These are phyloP conservation scores for Steccherinum ochraceum DNA, from an alignment of 768 basidiomycete genomes.

Conservation along the genomic window DNA sequence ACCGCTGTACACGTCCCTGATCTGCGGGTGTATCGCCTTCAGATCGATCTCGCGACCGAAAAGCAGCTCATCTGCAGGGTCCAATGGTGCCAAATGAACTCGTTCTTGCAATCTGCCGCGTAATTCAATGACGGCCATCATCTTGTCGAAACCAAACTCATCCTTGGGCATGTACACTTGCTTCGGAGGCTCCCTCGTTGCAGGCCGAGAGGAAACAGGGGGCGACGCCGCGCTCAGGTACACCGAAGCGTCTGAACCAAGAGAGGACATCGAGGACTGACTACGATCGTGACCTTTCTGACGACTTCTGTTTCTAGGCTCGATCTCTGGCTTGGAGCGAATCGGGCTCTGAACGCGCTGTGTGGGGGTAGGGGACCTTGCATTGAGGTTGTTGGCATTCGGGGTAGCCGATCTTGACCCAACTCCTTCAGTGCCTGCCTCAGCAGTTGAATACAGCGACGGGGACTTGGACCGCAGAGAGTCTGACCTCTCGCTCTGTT, in stretches of 20 bases:
- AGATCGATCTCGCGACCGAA: constrained; percentile 63
- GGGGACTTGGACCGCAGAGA: constrained; percentile 29
- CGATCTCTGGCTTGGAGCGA: not conserved
- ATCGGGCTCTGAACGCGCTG: constrained; percentile 21
- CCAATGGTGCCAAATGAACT: constrained; percentile 33
- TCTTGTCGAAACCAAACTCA: constrained; percentile 80
- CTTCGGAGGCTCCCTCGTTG: constrained; percentile 26
- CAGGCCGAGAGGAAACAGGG: constrained; percentile 7
- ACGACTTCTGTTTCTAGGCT: not conserved
- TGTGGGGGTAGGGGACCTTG: constrained; percentile 13
- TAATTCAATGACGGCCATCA: constrained; percentile 85
- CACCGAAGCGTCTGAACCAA: constrained; percentile 57
- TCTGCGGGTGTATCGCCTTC: constrained; percentile 60
- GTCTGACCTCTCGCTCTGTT: constrained; percentile 18
- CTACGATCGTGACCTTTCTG: constrained; percentile 36
- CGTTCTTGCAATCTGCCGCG: constrained; percentile 36
- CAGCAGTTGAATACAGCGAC: constrained; percentile 50
- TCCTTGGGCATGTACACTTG: constrained; percentile 56
- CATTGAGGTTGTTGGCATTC: constrained; percentile 10
- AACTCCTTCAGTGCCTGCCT: constrained; percentile 4
- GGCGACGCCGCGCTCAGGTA: constrained; percentile 27
- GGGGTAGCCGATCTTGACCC: constrained; percentile 30
- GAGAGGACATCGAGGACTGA: constrained; percentile 69
- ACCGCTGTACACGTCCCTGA: constrained; percentile 64
- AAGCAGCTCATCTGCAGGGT: constrained; percentile 66